Percentiles rank a stretch among this genome's conserved stretches.
These are phyloP conservation scores for Hymenoscyphus repandus DNA, from an alignment of 2,329 filamentous ascomycete genomes.

Conservation along the genomic window DNA sequence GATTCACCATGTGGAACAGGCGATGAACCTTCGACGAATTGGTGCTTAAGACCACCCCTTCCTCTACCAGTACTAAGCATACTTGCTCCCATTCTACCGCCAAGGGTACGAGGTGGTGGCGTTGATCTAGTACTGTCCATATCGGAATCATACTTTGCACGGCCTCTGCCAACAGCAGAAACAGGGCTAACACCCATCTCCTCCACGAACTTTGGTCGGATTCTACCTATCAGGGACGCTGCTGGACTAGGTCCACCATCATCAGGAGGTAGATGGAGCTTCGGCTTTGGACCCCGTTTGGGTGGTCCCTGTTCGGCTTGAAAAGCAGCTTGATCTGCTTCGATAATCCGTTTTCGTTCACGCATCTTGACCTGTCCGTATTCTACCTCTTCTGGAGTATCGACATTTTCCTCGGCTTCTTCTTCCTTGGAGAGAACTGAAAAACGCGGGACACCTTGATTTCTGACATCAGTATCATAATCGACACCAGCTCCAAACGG, in stretches of 20 bases:
- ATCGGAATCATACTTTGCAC: conserved; percentile 57
- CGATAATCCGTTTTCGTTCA: conserved; percentile 69
- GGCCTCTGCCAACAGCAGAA: conserved; percentile 52
- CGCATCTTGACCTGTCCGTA: conserved; percentile 71
- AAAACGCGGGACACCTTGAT: conserved; percentile 65
- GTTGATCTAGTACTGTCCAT: conserved; percentile 49
- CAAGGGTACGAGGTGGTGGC: conserved; percentile 38
- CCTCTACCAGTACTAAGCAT: conserved; percentile 27
- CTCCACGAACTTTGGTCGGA: conserved; percentile 53
- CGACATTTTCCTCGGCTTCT: conserved; percentile 66
- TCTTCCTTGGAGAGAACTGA: conserved; percentile 61
- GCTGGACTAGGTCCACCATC: conserved; percentile 45
- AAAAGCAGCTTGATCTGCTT: conserved; percentile 58
- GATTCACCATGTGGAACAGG: conserved; percentile 47
- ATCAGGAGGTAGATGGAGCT: conserved; percentile 32
- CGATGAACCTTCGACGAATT: conserved; percentile 56
- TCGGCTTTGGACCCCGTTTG: conserved; percentile 45
- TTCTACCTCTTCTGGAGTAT: conserved; percentile 61
- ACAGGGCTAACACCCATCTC: conserved; percentile 29
- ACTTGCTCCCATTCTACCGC: conserved; percentile 30
- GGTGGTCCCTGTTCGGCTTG: conserved; percentile 41
- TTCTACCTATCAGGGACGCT: conserved; percentile 54
- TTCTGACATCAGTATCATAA: conserved; percentile 58
- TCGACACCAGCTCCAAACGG: conserved; percentile 75
- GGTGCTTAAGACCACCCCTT: conserved; percentile 50